Conservation (phyloP, 106 monocot species). For the Apostasia ramifera region DNA sequence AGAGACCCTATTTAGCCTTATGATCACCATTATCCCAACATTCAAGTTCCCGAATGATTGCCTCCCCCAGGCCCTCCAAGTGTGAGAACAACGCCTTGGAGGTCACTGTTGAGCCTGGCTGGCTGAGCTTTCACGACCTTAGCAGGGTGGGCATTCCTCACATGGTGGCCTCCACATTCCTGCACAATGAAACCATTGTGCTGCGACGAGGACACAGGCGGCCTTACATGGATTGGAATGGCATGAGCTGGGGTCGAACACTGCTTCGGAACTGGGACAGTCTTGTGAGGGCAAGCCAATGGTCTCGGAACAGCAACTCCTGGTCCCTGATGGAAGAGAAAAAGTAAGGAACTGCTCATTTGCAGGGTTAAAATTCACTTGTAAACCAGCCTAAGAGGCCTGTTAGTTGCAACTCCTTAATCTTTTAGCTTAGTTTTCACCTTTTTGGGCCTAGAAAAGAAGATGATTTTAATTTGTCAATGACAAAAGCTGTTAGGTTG, state of each 20-base stretch:
- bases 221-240: constrained; percentile 34
- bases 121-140: constrained; percentile 32
- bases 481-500: too few species aligned
- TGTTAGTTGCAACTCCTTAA: too few species aligned
- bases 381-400: too few species aligned
- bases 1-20: too few species aligned
- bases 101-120: constrained; percentile 40
- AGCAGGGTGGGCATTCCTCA: constrained; percentile 13
- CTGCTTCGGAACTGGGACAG: constrained; percentile 12
- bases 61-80: constrained; percentile 62
- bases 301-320: constrained; percentile 30
- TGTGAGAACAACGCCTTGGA: constrained; percentile 71
- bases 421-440: too few species aligned
- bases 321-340: constrained; percentile 31
- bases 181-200: constrained; percentile 13
- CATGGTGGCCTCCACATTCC: constrained; percentile 17
- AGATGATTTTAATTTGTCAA: too few species aligned
- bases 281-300: constrained; percentile 18
- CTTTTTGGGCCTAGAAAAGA: too few species aligned
- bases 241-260: constrained; percentile 14
- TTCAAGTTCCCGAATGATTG: constrained; percentile 1
- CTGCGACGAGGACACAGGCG: constrained; percentile 14
- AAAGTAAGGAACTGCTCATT: not conserved
- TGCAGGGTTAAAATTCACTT: too few species aligned
- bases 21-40: too few species aligned